phyloP scores from a whole-genome alignment of 2,329 filamentous ascomycete species.

The Fusarium tupiense region DNA sequence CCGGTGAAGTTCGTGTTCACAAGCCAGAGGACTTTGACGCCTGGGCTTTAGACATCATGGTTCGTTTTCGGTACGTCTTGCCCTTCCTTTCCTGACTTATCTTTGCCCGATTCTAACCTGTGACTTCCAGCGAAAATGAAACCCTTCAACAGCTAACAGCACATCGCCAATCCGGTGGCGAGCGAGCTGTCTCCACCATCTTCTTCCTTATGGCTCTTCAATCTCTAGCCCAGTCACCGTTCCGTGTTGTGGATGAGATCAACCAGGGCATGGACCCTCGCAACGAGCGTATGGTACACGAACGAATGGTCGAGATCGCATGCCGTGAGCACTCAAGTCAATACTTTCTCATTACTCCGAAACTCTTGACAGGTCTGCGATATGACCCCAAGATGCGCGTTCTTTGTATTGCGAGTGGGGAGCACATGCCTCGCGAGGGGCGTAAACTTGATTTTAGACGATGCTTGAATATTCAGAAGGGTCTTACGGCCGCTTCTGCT shows the following conservation, averaged over 20 bases:
- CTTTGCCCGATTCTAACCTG: constrained; percentile 9
- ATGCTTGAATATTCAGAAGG: constrained; percentile 56
- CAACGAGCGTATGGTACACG: constrained; percentile 98
- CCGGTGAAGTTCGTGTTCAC: constrained; percentile 86
- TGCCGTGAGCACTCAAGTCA: constrained; percentile 82
- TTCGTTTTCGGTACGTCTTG: constrained; percentile 83
- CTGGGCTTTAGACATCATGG: constrained; percentile 93
- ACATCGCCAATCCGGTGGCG: constrained; percentile 94
- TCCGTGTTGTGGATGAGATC: constrained; percentile 99
- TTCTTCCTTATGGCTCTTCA: constrained; percentile 99
- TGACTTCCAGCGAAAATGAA: constrained; percentile 73
- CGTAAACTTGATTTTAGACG: constrained; percentile 60
- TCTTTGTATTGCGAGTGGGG: constrained; percentile 91
- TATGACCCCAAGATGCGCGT: constrained; percentile 94
- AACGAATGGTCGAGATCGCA: constrained; percentile 97
- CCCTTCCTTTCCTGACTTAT: neutral
- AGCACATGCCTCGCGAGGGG: constrained; percentile 70
- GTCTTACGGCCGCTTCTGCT: constrained; percentile 49
- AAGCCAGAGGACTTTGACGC: constrained; percentile 94
- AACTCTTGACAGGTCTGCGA: constrained; percentile 83
- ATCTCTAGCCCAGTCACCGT: constrained; percentile 90
- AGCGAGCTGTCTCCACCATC: constrained; percentile 95
- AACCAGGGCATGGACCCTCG: constrained; percentile 99
- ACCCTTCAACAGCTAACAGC: constrained; percentile 85
- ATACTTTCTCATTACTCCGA: constrained; percentile 98